phyloP scores from a whole-genome alignment of 2,329 filamentous ascomycete species.

The Bipolaris oryzae region DNA sequence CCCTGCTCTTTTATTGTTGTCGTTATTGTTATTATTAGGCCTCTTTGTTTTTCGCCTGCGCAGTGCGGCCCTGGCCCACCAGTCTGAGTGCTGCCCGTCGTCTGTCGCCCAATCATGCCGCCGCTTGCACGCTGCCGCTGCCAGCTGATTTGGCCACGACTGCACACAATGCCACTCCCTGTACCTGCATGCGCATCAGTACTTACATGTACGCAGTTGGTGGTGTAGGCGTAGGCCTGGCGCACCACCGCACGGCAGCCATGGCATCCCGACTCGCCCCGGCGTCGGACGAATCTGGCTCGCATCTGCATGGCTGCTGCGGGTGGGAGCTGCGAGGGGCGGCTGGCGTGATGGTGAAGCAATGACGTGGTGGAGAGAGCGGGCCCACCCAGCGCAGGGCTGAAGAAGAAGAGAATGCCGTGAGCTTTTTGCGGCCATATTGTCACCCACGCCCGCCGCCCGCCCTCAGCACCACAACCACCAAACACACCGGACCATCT shows the following conservation, averaged over 20 bases:
- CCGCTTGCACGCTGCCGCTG: neutral
- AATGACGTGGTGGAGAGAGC: slow-evolving; percentile 12
- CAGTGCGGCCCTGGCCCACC: neutral
- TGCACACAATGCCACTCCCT: slow-evolving; percentile 11
- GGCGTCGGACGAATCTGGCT: slow-evolving; percentile 22
- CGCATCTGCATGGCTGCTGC: slow-evolving; percentile 5
- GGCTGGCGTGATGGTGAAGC: slow-evolving; percentile 11
- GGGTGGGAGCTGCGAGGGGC: neutral
- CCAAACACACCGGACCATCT: neutral
- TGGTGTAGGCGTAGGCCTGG: too few relatives aligned
- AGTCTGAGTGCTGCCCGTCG: neutral
- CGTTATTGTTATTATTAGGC: neutral
- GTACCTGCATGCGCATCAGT: slow-evolving; percentile 17
- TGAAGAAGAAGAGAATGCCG: slow-evolving; percentile 4
- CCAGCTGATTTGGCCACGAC: slow-evolving; percentile 10
- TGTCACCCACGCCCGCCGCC: neutral
- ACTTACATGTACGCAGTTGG: too few relatives aligned
- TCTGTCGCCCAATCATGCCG: slow-evolving; percentile 5
- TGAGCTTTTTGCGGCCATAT: neutral
- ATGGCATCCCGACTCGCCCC: slow-evolving; percentile 19
- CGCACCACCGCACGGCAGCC: slow-evolving; percentile 8
- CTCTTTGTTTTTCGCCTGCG: neutral
- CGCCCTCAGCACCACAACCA: neutral
- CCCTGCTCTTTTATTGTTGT: neutral
- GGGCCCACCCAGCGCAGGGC: slow-evolving; percentile 10